A percentile compares a stretch with the other conserved stretches of the same genome.
phyloP scores from a whole-genome alignment of 805 yeast genomes.

The Starmerella lactis-condensi region DNA sequence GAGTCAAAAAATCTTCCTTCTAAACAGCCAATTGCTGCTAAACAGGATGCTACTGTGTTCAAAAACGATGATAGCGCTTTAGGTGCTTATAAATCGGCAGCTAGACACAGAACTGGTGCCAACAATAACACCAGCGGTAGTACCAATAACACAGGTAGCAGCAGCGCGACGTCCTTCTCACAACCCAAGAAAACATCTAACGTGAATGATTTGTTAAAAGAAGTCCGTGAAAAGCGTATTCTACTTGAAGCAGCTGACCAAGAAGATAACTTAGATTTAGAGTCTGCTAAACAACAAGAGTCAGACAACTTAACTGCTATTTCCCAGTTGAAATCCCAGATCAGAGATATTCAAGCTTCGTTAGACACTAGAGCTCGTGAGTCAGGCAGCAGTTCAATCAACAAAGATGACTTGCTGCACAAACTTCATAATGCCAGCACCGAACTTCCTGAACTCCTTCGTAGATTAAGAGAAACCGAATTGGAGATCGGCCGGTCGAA shows the following conservation, averaged over 20 bases:
- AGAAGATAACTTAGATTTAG: conserved; percentile 28
- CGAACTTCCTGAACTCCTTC: conserved; percentile 51
- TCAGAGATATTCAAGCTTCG: conserved; percentile 29
- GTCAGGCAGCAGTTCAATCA: conserved; percentile 13
- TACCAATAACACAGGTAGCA: conserved; percentile 2
- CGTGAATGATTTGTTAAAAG: conserved; percentile 40
- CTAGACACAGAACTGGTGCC: conserved; percentile 34
- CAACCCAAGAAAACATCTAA: conserved; percentile 17
- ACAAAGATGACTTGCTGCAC: conserved; percentile 31
- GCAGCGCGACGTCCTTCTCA: background rate
- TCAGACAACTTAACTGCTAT: conserved; percentile 35
- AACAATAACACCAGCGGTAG: conserved; percentile 6
- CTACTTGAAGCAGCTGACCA: conserved; percentile 50
- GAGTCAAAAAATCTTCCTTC: conserved; percentile 21
- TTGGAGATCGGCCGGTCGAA: conserved; percentile 48
- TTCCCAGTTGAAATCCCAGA: conserved; percentile 43
- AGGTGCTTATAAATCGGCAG: conserved; percentile 39
- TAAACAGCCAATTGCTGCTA: conserved; percentile 5
- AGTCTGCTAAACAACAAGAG: conserved; percentile 24
- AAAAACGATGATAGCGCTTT: conserved; percentile 51
- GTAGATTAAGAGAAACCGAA: conserved; percentile 44
- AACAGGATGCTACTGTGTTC: conserved; percentile 37
- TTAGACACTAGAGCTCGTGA: conserved; percentile 13
- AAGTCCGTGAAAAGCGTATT: conserved; percentile 53
- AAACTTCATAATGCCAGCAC: conserved; percentile 49